A percentile compares a stretch with the other conserved stretches of the same genome.
phyloP scores from a whole-genome alignment of 495 filamentous ascomycete genomes.

The Xylaria cubensis region DNA sequence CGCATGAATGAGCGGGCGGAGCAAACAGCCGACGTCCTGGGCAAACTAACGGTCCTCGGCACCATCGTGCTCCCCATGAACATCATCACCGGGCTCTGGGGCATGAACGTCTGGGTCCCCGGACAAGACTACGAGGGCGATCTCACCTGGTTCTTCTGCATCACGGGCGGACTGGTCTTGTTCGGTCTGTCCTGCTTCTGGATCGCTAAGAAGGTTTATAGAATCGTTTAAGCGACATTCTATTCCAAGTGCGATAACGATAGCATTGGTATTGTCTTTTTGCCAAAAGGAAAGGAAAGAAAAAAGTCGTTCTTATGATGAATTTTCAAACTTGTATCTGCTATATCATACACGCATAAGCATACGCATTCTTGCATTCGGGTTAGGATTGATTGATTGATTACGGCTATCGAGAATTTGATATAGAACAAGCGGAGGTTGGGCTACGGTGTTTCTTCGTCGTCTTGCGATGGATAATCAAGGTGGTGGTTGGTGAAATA shows the following conservation, averaged over 20 bases:
- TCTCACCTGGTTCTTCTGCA: conserved; percentile 66
- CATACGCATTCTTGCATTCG: conserved; percentile 10
- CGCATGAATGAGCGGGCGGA: conserved; percentile 97
- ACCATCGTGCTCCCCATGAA: conserved; percentile 99
- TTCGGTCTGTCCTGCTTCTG: conserved; percentile 82
- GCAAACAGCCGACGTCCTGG: conserved; percentile 90
- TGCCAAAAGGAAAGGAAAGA: neutral
- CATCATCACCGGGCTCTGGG: conserved; percentile 97
- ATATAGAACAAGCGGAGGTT: neutral
- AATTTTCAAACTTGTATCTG: neutral
- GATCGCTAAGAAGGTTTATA: conserved; percentile 77
- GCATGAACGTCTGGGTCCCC: conserved; percentile 97
- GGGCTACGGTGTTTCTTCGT: neutral
- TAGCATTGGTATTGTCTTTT: neutral
- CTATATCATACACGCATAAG: neutral
- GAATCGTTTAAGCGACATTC: conserved; percentile 52
- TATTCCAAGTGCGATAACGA: neutral
- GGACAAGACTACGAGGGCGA: conserved; percentile 72
- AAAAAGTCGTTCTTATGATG: neutral
- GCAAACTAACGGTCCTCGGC: conserved; percentile 92
- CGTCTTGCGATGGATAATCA: neutral
- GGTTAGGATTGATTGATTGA: neutral
- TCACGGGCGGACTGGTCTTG: conserved; percentile 74
- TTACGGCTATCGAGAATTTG: neutral
- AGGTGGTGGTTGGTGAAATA: neutral